Percentiles rank a stretch among this genome's conserved stretches.
These are phyloP conservation scores for Tylopilus sp. DNA, from an alignment of 1,284 basidiomycete genomes.

Conservation along the genomic window DNA sequence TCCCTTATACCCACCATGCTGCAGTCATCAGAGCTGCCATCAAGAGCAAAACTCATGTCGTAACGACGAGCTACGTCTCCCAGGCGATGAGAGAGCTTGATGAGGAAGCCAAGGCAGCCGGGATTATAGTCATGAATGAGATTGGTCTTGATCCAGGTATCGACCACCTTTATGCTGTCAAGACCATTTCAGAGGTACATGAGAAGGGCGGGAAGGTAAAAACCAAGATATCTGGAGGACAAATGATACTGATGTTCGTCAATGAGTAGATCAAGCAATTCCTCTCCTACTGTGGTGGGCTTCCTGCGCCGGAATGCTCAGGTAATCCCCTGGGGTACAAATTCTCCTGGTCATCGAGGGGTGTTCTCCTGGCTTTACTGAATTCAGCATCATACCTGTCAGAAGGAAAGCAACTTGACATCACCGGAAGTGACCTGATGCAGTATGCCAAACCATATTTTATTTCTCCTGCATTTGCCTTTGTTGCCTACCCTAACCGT, in stretches of 20 bases:
- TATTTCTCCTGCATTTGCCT: constrained; percentile 95
- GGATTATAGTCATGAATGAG: constrained; percentile 98
- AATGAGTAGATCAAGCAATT: constrained; percentile 86
- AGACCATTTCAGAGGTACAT: constrained; percentile 96
- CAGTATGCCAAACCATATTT: constrained; percentile 91
- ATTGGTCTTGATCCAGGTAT: constrained; percentile 97
- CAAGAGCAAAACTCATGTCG: constrained; percentile 94
- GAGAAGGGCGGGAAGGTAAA: constrained; percentile 91
- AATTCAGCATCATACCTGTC: constrained; percentile 91
- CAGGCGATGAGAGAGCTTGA: constrained; percentile 94
- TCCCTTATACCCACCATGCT: constrained; percentile 96
- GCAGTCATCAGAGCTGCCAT: constrained; percentile 96
- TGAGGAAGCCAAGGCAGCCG: constrained; percentile 86
- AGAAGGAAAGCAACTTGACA: constrained; percentile 71
- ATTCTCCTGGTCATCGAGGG: constrained; percentile 98
- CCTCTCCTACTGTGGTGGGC: constrained; percentile 96
- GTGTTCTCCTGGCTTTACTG: constrained; percentile 94
- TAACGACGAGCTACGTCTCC: constrained; percentile 96
- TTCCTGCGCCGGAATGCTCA: constrained; percentile 91
- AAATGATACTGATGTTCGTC: constrained; percentile 11
- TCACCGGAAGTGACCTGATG: constrained; percentile 87
- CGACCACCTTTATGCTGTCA: constrained; percentile 96
- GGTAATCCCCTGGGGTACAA: constrained; percentile 99
- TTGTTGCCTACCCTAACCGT: constrained; percentile 98
- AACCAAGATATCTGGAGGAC: not conserved